phyloP scores from a whole-genome alignment of 2,329 filamentous ascomycete species.

The Camptophora hylomeconis region DNA sequence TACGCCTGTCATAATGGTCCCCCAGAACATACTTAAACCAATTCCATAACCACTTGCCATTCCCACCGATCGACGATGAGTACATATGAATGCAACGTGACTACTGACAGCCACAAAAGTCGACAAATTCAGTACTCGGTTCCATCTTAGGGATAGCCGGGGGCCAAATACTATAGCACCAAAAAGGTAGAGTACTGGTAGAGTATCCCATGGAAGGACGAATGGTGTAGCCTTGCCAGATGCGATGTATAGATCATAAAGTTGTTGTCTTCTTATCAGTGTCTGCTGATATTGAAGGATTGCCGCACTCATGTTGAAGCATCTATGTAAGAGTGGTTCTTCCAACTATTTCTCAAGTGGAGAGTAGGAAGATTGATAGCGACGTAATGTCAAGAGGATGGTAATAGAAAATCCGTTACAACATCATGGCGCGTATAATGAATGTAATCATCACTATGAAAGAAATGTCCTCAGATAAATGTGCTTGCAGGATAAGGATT shows the following conservation, averaged over 20 bases:
- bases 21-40: slow-evolving; percentile 42
- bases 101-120: slow-evolving; percentile 1
- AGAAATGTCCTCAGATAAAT: too few relatives aligned
- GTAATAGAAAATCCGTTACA: too few relatives aligned
- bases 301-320: too few relatives aligned
- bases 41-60: slow-evolving; percentile 41
- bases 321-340: too few relatives aligned
- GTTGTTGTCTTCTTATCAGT: slow-evolving; percentile 10
- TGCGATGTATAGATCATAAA: slow-evolving; percentile 10
- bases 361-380: too few relatives aligned
- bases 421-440: too few relatives aligned
- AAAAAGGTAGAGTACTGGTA: slow-evolving; percentile 13
- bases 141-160: slow-evolving; percentile 6
- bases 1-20: slow-evolving; percentile 38
- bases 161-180: slow-evolving; percentile 11
- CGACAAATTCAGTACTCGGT: not conserved
- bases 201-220: slow-evolving; percentile 15
- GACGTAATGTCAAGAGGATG: too few relatives aligned
- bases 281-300: slow-evolving; percentile 34
- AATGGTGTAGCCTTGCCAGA: slow-evolving; percentile 13
- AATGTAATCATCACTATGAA: too few relatives aligned
- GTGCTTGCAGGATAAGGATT: too few relatives aligned
- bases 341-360: too few relatives aligned
- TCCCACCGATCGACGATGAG: slow-evolving; percentile 29
- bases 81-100: too few relatives aligned